Conservation (phyloP, 371 early-diverging fungal species). For the Saksenaea oblongispora region DNA sequence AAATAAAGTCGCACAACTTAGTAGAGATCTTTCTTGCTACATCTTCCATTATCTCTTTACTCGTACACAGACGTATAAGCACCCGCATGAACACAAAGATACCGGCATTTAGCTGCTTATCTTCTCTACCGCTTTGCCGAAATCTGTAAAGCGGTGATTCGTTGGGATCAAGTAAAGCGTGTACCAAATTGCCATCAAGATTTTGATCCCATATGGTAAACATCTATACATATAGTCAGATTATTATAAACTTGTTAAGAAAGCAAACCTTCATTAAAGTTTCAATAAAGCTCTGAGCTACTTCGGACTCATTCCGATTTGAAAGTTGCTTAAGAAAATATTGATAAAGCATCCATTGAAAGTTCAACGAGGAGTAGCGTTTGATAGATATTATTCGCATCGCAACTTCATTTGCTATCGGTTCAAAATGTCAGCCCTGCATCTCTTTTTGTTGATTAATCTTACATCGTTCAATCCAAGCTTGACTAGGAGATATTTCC, state of each 20-base stretch:
- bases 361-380: constrained; percentile 3
- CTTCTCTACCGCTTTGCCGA: constrained; percentile 3
- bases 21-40: background rate
- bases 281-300: constrained; percentile 14
- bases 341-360: constrained; percentile 27
- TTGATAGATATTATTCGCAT: constrained; percentile 7
- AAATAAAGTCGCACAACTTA: background rate
- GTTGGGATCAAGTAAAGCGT: constrained; percentile 16
- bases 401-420: constrained; percentile 15
- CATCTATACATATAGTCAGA: constrained; percentile 14
- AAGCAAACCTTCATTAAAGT: constrained; percentile 24
- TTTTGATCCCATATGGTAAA: constrained; percentile 23
- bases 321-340: constrained; percentile 11
- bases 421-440: background rate
- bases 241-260: background rate
- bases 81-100: constrained; percentile 23
- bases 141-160: constrained; percentile 25
- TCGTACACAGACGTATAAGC: constrained; percentile 13
- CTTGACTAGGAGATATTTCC: constrained; percentile 2
- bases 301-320: background rate
- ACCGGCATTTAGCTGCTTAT: constrained; percentile 17
- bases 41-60: background rate
- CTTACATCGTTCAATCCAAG: constrained; percentile 32
- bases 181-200: constrained; percentile 23
- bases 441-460: background rate